Percentiles rank a stretch among this genome's conserved stretches.
These are phyloP conservation scores for Tritrichomonas musculus DNA, from an alignment of 208 protist species.

Conservation along the genomic window DNA sequence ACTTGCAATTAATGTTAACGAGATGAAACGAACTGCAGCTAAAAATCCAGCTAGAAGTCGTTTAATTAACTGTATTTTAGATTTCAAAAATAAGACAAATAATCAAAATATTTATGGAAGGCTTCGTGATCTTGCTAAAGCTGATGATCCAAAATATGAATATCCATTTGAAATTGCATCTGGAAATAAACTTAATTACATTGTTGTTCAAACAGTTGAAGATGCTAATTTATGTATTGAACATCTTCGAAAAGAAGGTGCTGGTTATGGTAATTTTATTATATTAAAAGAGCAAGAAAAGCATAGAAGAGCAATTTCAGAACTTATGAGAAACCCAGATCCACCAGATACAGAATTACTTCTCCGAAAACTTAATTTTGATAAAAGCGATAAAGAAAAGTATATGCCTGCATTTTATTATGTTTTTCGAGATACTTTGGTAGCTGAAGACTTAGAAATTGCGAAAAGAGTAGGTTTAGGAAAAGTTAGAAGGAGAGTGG, in stretches of 20 bases:
- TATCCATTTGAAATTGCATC: constrained; percentile 89
- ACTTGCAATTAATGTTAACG: background rate
- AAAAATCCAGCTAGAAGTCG: background rate
- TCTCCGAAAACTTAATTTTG: background rate
- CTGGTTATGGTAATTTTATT: constrained; percentile 91
- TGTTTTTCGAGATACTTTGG: background rate
- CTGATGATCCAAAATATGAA: constrained; percentile 87
- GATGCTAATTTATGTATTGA: constrained; percentile 70
- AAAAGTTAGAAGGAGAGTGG: constrained; percentile 38
- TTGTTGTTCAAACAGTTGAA: constrained; percentile 89
- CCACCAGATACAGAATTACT: constrained; percentile 83
- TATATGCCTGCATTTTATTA: background rate
- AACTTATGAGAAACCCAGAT: constrained; percentile 69
- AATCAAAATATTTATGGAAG: constrained; percentile 72
- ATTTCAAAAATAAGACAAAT: constrained; percentile 29
- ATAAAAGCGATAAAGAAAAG: background rate
- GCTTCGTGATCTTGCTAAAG: constrained; percentile 89
- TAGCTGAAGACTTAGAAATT: background rate
- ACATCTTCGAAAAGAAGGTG: constrained; percentile 73
- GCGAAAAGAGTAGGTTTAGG: constrained; percentile 43
- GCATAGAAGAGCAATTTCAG: constrained; percentile 39
- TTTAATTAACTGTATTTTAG: constrained; percentile 41
- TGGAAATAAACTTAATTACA: constrained; percentile 75
- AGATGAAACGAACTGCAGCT: background rate
- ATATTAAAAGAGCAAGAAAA: constrained; percentile 67